phyloP scores from a whole-genome alignment of 257 asterid genomes.

The Verbascum thapsus region DNA sequence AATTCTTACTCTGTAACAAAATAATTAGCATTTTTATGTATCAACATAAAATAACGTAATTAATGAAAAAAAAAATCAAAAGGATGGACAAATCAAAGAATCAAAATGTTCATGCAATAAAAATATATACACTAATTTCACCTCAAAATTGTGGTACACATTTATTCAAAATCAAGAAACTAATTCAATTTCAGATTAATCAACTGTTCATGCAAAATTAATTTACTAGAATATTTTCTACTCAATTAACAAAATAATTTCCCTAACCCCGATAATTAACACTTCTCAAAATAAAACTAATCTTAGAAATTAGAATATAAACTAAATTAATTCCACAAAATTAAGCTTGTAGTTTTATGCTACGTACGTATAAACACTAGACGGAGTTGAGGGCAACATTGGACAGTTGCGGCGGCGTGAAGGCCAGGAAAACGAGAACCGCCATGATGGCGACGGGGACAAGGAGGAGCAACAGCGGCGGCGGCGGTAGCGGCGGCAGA shows the following conservation, averaged over 20 bases:
- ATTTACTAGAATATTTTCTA: background rate
- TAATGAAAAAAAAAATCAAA: no score
- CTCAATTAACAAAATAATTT: background rate
- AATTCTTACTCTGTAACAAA: no score
- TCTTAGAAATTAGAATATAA: constrained; percentile 1
- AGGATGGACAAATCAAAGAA: no score
- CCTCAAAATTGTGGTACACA: constrained; percentile 10
- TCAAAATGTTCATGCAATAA: no score
- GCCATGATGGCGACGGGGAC: constrained; percentile 63
- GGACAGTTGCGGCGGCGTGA: constrained; percentile 44
- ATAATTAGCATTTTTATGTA: no score
- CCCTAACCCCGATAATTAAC: constrained; percentile 5
- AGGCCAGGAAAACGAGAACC: constrained; percentile 47
- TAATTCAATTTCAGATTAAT: background rate
- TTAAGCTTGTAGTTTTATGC: background rate
- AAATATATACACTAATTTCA: background rate
- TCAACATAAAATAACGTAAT: no score
- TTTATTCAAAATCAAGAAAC: background rate
- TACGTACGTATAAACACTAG: constrained; percentile 11
- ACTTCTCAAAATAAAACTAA: background rate
- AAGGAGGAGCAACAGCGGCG: constrained; percentile 51
- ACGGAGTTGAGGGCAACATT: constrained; percentile 27
- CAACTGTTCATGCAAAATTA: background rate
- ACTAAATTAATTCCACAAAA: constrained; percentile 27
- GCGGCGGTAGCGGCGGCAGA: constrained; percentile 79